Evolutionary conservation across 2,329 filamentous ascomycete species (phyloP), one percentile per base, ranked within the genome.

Genomic region (Trichophaea hybrida): DNA sequence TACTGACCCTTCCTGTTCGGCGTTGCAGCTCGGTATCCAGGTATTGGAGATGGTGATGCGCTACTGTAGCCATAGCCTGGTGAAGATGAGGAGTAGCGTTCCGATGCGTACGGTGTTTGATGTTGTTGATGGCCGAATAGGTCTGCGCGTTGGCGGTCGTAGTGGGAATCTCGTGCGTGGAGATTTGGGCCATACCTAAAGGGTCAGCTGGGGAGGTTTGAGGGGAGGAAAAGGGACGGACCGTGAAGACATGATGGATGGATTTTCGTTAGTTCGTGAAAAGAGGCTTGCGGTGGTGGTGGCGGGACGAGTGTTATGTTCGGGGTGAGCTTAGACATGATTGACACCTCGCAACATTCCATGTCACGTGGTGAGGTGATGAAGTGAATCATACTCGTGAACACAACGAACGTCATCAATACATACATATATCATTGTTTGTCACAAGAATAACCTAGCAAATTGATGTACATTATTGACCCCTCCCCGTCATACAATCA

Each of bases 1-100:
- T 97, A 97, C 72, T 96, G 90, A 12, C 91, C 91, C 70, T 85
- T 88, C 66, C 65, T 59, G 52, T 62, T 64, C 32, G 59, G 59
- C 2, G 63, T 63, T 37, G 61, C 59, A n/a, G 63, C 54, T 10
- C 63, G 61, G 55, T 65, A 65, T 37, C 57, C 59, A 15, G 24
- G 24, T 12, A 1, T 32, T 13, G 31, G 31, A 54, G 34, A 10
- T 34, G 24, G 31, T 1, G 31, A n/a, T 10, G 51, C 37, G 31
- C 34, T 54, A 1, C 13, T 6, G 53, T 12, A 46, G 4, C 37
- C 53, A 24, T 44, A 40, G 12, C 37, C 15, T 34, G 38, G 38
- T 15, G 38, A 43, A 4, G 38, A 15, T 15, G 38, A 43, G 38
- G 10, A 43, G 10, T 15, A 15, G 10, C 38, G 38, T 15, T 43